Base-by-base conservation (phyloP, 2,329 filamentous ascomycete species). In the Fusarium nelsonii region DNA sequence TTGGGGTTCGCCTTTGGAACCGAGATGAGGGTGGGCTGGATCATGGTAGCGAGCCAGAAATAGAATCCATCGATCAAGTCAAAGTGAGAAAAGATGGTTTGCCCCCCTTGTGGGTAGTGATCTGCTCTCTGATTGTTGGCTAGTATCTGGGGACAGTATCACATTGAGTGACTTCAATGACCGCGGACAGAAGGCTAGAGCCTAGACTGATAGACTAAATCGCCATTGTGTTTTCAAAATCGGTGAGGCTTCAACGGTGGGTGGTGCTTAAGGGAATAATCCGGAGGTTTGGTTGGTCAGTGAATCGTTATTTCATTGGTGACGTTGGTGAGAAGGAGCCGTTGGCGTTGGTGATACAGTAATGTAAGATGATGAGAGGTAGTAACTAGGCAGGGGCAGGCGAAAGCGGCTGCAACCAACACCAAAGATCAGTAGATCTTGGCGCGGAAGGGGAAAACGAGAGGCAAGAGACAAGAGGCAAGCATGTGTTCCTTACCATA, bases 1-100 rank as follows among this genome's bases (percentile, higher is more conserved):
- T 62, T 68, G 61, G 66, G 56, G 39, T 45, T 63, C 37, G 12
- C n/a, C 20, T 37, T 28, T 45, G 63, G 63, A 70, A 65, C 43
- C 67, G 67, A 70, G 67, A 70, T 70, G 63, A 70, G 67, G 58
- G 57, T 57, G 63, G 66, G 39, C 30, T 36, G 20, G 43, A 33
- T 41, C 39, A 45, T 40, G 30, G n/a, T 16, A 41, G 45, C 43
- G 40, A 41, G 50, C 67, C 63, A 68, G 67, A 65, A 70, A 70
- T 70, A 70, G 67, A 56, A 46, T 33, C 32, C 36, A 32, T 65
- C 32, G 11, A 48, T 53, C 34, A 46, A 28, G 41, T 34, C 32
- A 50, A 66, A 26, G 30, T 36, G 30, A 40, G 33, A 63, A 36
- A 36, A 48, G 48, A 43, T 15, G 30, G 23, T 20, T 40, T 20